Conservation (phyloP, 129 eudicot species). For the Helianthus tuberosus region DNA sequence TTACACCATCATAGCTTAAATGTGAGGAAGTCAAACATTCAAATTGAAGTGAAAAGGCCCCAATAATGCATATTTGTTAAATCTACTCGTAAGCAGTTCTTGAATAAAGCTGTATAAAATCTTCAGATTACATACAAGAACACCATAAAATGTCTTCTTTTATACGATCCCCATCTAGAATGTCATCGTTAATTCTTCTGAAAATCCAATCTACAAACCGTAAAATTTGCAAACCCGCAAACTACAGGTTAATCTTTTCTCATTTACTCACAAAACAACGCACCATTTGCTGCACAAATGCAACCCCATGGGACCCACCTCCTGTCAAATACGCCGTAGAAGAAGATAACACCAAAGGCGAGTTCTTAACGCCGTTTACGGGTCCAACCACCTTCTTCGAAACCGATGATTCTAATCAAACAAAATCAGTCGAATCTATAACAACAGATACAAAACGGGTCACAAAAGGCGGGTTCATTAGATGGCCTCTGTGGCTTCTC, state of each 20-base stretch:
- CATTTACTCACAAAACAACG: constrained; percentile 19
- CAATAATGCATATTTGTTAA: too few species aligned
- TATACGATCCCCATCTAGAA: constrained; percentile 43
- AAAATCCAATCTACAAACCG: constrained; percentile 34
- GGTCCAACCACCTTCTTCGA: constrained; percentile 56
- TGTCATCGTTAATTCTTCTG: constrained; percentile 31
- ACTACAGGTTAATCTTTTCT: constrained; percentile 32
- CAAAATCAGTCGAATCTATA: constrained; percentile 38
- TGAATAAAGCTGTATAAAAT: neutral
- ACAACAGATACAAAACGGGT: constrained; percentile 32
- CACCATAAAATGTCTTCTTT: constrained; percentile 50
- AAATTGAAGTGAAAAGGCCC: too few species aligned
- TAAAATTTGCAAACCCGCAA: constrained; percentile 38
- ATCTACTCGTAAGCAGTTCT: constrained; percentile 16
- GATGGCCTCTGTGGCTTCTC: constrained; percentile 87
- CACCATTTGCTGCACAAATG: constrained; percentile 52
- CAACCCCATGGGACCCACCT: constrained; percentile 79
- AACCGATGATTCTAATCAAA: constrained; percentile 42
- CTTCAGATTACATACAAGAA: neutral
- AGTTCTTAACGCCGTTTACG: constrained; percentile 26
- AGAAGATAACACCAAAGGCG: constrained; percentile 46
- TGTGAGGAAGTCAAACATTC: too few species aligned
- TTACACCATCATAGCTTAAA: too few species aligned
- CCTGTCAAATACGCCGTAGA: constrained; percentile 59
- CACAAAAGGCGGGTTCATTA: constrained; percentile 44